These are phyloP conservation scores for Botryococcus braunii DNA, from an alignment of 163 green algal genomes.

Conservation along the genomic window DNA sequence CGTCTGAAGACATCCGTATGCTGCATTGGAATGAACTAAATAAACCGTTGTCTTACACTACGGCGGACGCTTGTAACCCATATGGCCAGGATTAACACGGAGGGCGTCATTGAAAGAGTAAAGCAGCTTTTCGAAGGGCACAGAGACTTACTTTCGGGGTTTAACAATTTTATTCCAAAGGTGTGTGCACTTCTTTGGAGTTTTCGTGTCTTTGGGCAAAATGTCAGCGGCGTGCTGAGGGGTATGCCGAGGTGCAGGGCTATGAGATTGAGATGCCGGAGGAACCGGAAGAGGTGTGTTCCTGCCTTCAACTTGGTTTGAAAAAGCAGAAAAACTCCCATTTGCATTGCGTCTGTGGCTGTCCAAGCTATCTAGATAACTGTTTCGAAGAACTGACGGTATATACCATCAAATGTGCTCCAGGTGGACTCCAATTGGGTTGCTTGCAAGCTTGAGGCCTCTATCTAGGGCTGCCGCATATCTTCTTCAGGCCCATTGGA, in stretches of 20 bases:
- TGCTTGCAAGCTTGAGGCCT: too few relatives aligned
- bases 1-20: constrained; percentile 1
- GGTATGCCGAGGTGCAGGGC: constrained; percentile 36
- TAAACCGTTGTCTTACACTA: too few relatives aligned
- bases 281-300: constrained; percentile 41
- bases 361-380: too few relatives aligned
- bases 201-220: not conserved
- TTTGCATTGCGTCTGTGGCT: too few relatives aligned
- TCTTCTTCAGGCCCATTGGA: too few relatives aligned
- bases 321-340: too few relatives aligned
- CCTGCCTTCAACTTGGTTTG: too few relatives aligned
- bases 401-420: too few relatives aligned
- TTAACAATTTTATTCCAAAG: constrained; percentile 98
- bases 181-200: constrained; percentile 12
- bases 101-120: constrained; percentile 89
- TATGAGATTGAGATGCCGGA: constrained; percentile 81
- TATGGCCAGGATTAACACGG: constrained; percentile 96
- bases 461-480: too few relatives aligned
- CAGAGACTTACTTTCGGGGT: constrained; percentile 92
- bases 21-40: not conserved
- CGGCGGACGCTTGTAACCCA: too few relatives aligned
- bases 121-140: constrained; percentile 95
- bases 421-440: too few relatives aligned
- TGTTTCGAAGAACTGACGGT: too few relatives aligned
- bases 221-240: not conserved